Percentiles rank a stretch among this genome's conserved stretches.
phyloP scores from a whole-genome alignment of 345 rosid species.

The Orychophragmus violaceus region DNA sequence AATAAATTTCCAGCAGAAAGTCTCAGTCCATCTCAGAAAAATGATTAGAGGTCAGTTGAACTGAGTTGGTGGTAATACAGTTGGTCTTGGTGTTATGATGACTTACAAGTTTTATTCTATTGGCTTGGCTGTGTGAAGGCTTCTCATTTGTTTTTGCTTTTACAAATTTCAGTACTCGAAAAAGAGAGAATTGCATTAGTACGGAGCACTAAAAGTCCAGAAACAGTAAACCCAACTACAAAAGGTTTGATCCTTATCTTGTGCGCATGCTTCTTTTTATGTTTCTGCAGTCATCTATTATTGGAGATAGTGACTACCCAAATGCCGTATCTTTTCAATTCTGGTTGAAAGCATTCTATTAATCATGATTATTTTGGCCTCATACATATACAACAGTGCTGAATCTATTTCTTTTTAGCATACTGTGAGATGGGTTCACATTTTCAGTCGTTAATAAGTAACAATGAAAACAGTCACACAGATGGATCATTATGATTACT shows the following conservation, averaged over 20 bases:
- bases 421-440: background rate
- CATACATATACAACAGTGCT: background rate
- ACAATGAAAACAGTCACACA: background rate
- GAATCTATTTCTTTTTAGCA: background rate
- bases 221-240: conserved; percentile 10
- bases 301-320: background rate
- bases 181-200: background rate
- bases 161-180: background rate
- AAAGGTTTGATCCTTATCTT: conserved; percentile 10
- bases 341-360: background rate
- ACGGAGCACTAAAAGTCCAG: conserved; percentile 16
- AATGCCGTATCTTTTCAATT: background rate
- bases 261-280: conserved; percentile 12
- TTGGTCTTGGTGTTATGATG: conserved; percentile 1
- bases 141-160: conserved; percentile 3
- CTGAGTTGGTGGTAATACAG: background rate
- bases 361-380: background rate
- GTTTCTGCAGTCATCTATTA: background rate
- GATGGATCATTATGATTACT: background rate
- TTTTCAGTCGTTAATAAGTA: background rate
- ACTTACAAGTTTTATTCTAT: background rate
- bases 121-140: background rate
- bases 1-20: background rate
- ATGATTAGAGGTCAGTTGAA: background rate
- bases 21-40: background rate